Evolutionary conservation across 2,329 filamentous ascomycete genomes (phyloP).

Genomic region (Fusarium pininemorale): DNA sequence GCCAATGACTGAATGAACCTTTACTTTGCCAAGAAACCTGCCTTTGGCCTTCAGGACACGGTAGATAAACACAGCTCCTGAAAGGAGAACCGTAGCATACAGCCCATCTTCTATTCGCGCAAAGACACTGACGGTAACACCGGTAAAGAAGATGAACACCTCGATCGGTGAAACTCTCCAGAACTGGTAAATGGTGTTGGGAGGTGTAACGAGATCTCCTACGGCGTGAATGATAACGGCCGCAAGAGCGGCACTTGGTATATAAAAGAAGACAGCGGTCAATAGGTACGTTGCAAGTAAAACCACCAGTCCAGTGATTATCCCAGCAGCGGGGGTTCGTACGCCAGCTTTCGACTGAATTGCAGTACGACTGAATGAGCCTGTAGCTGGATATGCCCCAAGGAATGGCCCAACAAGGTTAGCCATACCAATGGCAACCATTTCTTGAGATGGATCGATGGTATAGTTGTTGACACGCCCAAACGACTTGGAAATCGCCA

Average conservation of each 20-base stretch:
- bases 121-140: constrained; percentile 91
- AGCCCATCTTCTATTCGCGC: constrained; percentile 90
- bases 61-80: constrained; percentile 81
- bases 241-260: constrained; percentile 80
- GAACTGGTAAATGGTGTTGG: constrained; percentile 92
- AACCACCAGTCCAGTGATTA: constrained; percentile 87
- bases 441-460: constrained; percentile 94
- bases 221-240: constrained; percentile 97
- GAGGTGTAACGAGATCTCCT: constrained; percentile 88
- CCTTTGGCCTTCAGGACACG: constrained; percentile 85
- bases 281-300: constrained; percentile 90
- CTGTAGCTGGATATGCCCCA: constrained; percentile 90
- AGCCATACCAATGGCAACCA: constrained; percentile 91
- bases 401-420: constrained; percentile 93
- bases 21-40: constrained; percentile 75
- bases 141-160: constrained; percentile 90
- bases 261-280: constrained; percentile 91
- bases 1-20: constrained; percentile 81
- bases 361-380: constrained; percentile 94
- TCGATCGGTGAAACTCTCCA: constrained; percentile 93
- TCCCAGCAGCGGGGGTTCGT: constrained; percentile 86
- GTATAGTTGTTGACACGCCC: constrained; percentile 95
- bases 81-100: constrained; percentile 84
- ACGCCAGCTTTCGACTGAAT: constrained; percentile 98
- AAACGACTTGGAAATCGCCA: constrained; percentile 96